phyloP scores from a whole-genome alignment of 306 rosid genomes.

The Prunus armeniaca region DNA sequence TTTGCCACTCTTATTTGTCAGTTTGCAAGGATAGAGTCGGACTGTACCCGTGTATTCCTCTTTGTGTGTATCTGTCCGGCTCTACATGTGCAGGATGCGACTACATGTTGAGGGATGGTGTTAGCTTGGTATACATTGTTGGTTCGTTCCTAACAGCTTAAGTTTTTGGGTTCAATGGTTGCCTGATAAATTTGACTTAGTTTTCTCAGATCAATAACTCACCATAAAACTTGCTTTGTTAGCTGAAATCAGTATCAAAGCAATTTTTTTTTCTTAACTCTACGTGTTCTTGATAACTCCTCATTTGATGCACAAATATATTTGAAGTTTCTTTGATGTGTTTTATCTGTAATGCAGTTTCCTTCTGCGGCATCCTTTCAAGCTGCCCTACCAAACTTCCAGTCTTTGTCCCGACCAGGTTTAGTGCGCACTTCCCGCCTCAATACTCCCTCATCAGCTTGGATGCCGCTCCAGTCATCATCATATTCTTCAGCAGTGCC shows the following conservation, averaged over 20 bases:
- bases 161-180: background rate
- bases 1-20: background rate
- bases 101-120: background rate
- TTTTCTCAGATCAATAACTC: background rate
- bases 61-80: background rate
- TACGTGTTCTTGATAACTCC: background rate
- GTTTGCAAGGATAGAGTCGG: too few species aligned
- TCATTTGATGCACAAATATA: slow-evolving; percentile 13
- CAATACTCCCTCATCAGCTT: slow-evolving; percentile 55
- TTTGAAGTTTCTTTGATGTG: slow-evolving; percentile 25
- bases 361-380: slow-evolving; percentile 75
- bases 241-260: background rate
- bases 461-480: slow-evolving; percentile 51
- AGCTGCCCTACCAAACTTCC: slow-evolving; percentile 56
- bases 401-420: slow-evolving; percentile 40
- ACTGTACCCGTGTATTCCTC: too few species aligned
- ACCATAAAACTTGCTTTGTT: background rate
- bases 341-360: slow-evolving; percentile 58
- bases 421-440: slow-evolving; percentile 46
- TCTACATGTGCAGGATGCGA: background rate
- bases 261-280: background rate
- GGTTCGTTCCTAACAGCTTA: background rate
- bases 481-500: slow-evolving; percentile 43
- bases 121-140: background rate
- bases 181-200: background rate